phyloP scores from a whole-genome alignment of 768 basidiomycete genomes.

The Agrocybe praecox region DNA sequence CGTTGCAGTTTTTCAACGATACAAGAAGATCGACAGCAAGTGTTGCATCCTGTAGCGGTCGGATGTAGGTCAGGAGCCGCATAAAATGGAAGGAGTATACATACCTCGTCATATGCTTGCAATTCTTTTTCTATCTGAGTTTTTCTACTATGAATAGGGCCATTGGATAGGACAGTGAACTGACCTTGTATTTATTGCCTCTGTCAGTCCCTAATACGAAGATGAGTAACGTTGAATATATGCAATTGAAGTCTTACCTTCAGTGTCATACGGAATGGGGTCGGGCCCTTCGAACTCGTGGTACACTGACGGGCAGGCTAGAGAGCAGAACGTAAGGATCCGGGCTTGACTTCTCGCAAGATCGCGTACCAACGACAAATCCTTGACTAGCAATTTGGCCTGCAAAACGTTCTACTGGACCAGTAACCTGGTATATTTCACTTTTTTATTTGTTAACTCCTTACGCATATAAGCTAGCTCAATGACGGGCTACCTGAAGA shows the following conservation, averaged over 20 bases:
- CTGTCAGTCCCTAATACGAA: slow-evolving; percentile 42
- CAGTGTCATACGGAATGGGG: slow-evolving; percentile 83
- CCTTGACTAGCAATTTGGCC: slow-evolving; percentile 88
- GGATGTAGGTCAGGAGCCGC: background rate
- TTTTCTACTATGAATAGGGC: background rate
- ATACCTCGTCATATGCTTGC: slow-evolving; percentile 85
- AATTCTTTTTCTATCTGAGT: slow-evolving; percentile 86
- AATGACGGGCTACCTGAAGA: slow-evolving; percentile 56
- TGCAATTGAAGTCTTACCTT: slow-evolving; percentile 49
- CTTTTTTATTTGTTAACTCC: slow-evolving; percentile 34
- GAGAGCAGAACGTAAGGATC: background rate
- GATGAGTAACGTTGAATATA: background rate
- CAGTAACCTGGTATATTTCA: slow-evolving; percentile 97
- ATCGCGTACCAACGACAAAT: slow-evolving; percentile 71
- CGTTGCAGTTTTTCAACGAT: slow-evolving; percentile 83
- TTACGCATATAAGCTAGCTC: background rate
- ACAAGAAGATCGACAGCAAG: slow-evolving; percentile 75
- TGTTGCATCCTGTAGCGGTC: slow-evolving; percentile 64
- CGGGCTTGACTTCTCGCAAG: background rate
- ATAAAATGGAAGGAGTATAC: background rate
- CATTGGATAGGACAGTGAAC: too few species aligned
- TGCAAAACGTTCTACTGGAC: slow-evolving; percentile 92
- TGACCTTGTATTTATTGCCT: slow-evolving; percentile 91
- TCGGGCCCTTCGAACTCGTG: slow-evolving; percentile 94
- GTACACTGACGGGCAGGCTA: slow-evolving; percentile 84